Evolutionary conservation across 139 green algal genomes (phyloP), one percentile per base, ranked within the genome.

Genomic region (Gonium pectorale): DNA sequence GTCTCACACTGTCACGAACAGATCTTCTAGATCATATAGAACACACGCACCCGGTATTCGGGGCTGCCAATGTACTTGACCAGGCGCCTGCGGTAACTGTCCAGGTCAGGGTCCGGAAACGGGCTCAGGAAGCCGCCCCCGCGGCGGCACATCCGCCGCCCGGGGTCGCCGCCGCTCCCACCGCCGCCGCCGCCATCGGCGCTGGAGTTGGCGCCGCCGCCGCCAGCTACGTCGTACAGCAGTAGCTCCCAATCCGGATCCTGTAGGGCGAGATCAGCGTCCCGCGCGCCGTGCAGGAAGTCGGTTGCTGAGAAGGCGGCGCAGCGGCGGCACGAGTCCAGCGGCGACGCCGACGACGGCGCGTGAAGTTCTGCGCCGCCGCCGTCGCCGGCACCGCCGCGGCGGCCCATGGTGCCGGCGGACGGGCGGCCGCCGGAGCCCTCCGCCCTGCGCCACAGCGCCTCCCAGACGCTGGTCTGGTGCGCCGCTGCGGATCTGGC

Each of bases 251-350:
- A 63, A 5, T 77, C 78, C 9, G 35, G 44, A 11, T 77, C 63
- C 31, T 35, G 13, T 0, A 2, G 24, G 19, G 27, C 26, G 44
- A 77, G 49, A 26, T 29, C 19, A 3, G 3, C 27, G 46, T 77
- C 63, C n/a, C 43, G 6, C 0, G 17, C 31, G 15, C 41, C 79
- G 17, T 27, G 9, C 29, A 37, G 29, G 49, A 86, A 71, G 67
- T 86, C 66, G 0, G 66, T 37, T 21, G 79, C 66, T 6, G 79
- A 77, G 49, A 60, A 77, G 27, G 79, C 27, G 35, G 19, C 66
- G 66, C 79, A 83, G 62, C 77, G 77, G 44, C 77, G 77, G 43
- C 77, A 83, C 3, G 60, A 83, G 62, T 83, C 77, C 31, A 83
- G 41, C 43, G 27, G 31, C 51, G 26, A 6, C 33, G 9, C 22